These are phyloP conservation scores for Lyophyllum shimeji DNA, from an alignment of 768 basidiomycete species.

Conservation along the genomic window DNA sequence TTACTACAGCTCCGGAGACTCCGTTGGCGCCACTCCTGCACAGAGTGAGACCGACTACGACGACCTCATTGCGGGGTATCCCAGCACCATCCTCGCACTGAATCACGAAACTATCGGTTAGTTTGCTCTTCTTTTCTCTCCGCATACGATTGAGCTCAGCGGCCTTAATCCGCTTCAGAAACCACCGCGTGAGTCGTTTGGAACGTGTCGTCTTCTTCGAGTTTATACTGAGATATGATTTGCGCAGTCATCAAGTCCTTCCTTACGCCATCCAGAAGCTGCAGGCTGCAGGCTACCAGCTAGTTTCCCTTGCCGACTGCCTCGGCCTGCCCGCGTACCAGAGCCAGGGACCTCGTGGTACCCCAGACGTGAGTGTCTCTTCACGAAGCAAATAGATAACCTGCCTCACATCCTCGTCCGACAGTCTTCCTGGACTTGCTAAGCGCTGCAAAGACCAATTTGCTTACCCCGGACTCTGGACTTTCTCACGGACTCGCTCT, in stretches of 20 bases:
- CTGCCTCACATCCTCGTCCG: no score
- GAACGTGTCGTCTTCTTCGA: not conserved
- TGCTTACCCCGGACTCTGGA: no score
- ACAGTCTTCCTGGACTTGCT: no score
- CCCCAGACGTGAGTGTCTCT: not conserved
- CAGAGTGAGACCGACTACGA: constrained; percentile 33
- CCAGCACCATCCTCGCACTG: constrained; percentile 36
- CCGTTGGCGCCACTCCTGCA: constrained; percentile 31
- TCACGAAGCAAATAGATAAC: no score
- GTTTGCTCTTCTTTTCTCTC: not conserved
- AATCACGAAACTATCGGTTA: constrained; percentile 42
- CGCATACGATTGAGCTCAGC: not conserved
- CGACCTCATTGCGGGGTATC: constrained; percentile 24
- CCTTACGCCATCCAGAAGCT: constrained; percentile 36
- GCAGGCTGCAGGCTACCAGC: constrained; percentile 36
- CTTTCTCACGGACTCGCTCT: no score
- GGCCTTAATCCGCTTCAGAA: constrained; percentile 19
- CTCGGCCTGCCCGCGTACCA: constrained; percentile 37
- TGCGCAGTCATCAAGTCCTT: constrained; percentile 31
- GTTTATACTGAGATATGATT: not conserved
- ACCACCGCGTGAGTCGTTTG: constrained; percentile 32
- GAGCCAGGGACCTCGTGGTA: constrained; percentile 24
- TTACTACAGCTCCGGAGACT: constrained; percentile 34
- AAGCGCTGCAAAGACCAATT: no score
- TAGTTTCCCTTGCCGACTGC: constrained; percentile 43